Evolutionary conservation across 2,329 filamentous ascomycete genomes (phyloP).

Genomic region (Alternaria angustiovoidea): DNA sequence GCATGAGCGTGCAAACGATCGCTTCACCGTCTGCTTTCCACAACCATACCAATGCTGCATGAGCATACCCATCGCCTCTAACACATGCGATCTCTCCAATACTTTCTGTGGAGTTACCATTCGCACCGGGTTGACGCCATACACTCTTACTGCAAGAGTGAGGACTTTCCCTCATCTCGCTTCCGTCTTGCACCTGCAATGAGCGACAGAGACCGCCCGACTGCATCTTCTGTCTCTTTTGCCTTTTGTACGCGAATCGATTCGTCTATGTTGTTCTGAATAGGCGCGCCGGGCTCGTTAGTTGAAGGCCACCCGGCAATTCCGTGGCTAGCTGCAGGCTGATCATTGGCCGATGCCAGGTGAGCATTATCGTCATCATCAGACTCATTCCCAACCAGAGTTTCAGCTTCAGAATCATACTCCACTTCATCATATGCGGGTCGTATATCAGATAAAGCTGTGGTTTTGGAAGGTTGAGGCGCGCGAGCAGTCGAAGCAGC

Average conservation of each 20-base stretch:
- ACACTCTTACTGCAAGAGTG: neutral
- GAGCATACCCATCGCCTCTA: neutral
- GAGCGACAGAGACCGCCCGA: neutral
- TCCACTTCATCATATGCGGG: neutral
- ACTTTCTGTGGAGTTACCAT: neutral
- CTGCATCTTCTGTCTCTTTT: neutral
- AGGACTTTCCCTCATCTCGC: neutral
- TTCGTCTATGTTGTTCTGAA: neutral
- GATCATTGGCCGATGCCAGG: slow-evolving; percentile 1
- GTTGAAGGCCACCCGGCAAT: neutral
- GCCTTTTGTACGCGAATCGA: neutral
- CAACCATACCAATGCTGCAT: neutral
- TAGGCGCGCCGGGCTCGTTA: slow-evolving; percentile 3
- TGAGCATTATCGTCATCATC: slow-evolving; percentile 7
- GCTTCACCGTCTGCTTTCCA: neutral
- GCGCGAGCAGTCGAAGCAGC: neutral
- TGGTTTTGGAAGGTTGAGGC: neutral
- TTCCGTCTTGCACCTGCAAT: neutral
- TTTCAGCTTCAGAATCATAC: slow-evolving; percentile 11
- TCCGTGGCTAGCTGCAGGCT: slow-evolving; percentile 6
- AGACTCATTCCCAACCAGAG: slow-evolving; percentile 13
- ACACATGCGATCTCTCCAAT: neutral
- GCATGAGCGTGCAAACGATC: neutral
- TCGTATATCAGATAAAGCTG: slow-evolving; percentile 15
- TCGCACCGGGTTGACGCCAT: neutral